These are phyloP conservation scores for Xylariales sp. DNA, from an alignment of 2,329 filamentous ascomycete genomes.

Conservation along the genomic window DNA sequence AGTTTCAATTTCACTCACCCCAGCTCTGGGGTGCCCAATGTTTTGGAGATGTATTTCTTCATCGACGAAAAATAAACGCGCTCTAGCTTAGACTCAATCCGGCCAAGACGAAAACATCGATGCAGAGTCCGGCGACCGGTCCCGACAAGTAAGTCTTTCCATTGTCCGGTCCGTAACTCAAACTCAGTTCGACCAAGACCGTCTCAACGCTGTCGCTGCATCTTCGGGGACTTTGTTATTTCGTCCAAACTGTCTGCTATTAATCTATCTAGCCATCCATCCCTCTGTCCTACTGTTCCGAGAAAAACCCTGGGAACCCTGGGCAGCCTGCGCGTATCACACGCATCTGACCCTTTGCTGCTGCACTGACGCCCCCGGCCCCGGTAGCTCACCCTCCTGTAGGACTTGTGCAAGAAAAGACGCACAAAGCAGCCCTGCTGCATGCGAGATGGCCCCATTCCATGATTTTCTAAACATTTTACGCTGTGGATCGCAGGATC, in stretches of 20 bases:
- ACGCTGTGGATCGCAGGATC: neutral
- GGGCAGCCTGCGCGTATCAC: neutral
- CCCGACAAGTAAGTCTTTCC: slow-evolving; percentile 5
- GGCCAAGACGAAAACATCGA: neutral
- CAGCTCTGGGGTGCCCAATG: slow-evolving; percentile 2
- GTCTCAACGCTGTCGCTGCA: neutral
- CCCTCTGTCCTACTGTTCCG: neutral
- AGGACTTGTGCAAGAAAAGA: neutral
- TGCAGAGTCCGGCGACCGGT: slow-evolving; percentile 6
- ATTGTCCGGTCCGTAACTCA: neutral
- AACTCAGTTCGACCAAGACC: neutral
- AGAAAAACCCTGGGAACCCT: neutral
- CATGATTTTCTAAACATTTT: neutral
- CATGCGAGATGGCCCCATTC: neutral
- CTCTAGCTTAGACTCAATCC: neutral
- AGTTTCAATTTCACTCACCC: slow-evolving; percentile 2
- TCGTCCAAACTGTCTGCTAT: neutral
- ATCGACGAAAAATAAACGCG: neutral
- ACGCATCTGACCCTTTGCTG: neutral
- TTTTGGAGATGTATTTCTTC: neutral
- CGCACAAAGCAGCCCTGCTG: neutral
- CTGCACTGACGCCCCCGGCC: neutral
- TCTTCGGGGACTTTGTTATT: neutral
- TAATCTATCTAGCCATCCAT: no score
- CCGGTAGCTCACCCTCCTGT: slow-evolving; percentile 1